Percentiles rank a stretch among this genome's conserved stretches.
phyloP scores from a whole-genome alignment of 768 basidiomycete genomes.

The Lentinula raphanica region DNA sequence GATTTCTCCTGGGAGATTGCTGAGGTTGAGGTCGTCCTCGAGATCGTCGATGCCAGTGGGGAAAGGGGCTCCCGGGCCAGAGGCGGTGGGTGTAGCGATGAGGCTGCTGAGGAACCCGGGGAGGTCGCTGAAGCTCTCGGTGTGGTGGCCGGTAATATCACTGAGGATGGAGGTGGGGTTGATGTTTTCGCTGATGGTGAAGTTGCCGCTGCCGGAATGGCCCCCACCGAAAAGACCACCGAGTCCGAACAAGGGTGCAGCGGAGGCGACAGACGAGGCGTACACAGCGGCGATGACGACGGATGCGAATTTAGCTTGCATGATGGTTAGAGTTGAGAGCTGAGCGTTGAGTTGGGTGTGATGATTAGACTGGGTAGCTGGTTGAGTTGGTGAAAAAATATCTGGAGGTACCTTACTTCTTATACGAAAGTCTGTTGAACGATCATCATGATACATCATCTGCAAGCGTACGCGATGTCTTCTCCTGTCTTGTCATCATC shows the following conservation, averaged over 20 bases:
- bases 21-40: too few relatives aligned
- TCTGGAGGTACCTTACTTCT: not conserved
- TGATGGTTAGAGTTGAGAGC: not conserved
- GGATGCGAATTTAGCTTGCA: not conserved
- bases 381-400: too few relatives aligned
- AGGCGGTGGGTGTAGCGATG: too few relatives aligned
- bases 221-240: too few relatives aligned
- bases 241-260: not conserved
- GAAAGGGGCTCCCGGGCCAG: too few relatives aligned
- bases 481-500: not conserved
- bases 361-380: not conserved
- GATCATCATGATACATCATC: not conserved
- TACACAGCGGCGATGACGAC: not conserved
- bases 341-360: not conserved
- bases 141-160: too few relatives aligned
- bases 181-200: too few relatives aligned
- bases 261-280: not conserved
- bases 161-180: too few relatives aligned
- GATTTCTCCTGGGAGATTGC: too few relatives aligned
- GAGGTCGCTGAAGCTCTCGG: rapidly evolving
- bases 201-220: too few relatives aligned
- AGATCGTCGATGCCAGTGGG: too few relatives aligned
- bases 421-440: not conserved
- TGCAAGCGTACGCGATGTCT: not conserved
- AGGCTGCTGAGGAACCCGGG: too few relatives aligned